phyloP scores from a whole-genome alignment of 2,329 filamentous ascomycete genomes.

The Sordariomycetes sp. region DNA sequence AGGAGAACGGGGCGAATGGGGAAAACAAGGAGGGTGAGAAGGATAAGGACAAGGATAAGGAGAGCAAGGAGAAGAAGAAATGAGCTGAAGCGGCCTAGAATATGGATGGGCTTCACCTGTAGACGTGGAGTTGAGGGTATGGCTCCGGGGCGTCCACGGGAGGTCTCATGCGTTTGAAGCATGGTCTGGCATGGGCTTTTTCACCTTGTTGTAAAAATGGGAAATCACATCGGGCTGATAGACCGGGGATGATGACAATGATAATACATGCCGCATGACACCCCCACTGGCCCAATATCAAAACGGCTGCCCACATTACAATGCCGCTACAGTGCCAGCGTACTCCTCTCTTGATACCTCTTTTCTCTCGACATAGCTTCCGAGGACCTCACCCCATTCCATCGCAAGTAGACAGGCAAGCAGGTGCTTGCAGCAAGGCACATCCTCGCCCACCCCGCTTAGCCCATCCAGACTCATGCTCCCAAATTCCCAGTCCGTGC shows the following conservation, averaged over 20 bases:
- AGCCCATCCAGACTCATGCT: constrained; percentile 32
- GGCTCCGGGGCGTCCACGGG: constrained; percentile 2
- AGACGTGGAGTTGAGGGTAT: no score
- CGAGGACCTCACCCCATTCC: constrained; percentile 50
- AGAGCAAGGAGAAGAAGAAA: constrained; percentile 44
- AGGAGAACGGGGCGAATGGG: constrained; percentile 36
- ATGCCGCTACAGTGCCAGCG: constrained; percentile 55
- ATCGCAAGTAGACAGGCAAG: constrained; percentile 73
- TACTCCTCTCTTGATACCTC: constrained; percentile 54
- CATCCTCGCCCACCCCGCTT: constrained; percentile 17
- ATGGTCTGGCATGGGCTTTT: neutral
- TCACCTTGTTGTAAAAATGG: constrained; percentile 6
- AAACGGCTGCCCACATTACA: constrained; percentile 9
- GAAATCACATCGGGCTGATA: neutral
- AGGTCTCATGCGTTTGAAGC: neutral
- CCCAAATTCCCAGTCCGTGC: constrained; percentile 34
- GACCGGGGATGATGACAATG: neutral
- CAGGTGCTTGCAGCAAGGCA: constrained; percentile 77
- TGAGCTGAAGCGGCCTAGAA: constrained; percentile 8
- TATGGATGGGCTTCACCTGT: no score
- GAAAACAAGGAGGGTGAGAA: constrained; percentile 44
- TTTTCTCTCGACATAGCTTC: constrained; percentile 43
- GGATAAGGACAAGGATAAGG: constrained; percentile 45
- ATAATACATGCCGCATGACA: neutral
- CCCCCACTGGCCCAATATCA: neutral